These are phyloP conservation scores for Chalciporus piperatus DNA, from an alignment of 768 basidiomycete species.

Conservation along the genomic window DNA sequence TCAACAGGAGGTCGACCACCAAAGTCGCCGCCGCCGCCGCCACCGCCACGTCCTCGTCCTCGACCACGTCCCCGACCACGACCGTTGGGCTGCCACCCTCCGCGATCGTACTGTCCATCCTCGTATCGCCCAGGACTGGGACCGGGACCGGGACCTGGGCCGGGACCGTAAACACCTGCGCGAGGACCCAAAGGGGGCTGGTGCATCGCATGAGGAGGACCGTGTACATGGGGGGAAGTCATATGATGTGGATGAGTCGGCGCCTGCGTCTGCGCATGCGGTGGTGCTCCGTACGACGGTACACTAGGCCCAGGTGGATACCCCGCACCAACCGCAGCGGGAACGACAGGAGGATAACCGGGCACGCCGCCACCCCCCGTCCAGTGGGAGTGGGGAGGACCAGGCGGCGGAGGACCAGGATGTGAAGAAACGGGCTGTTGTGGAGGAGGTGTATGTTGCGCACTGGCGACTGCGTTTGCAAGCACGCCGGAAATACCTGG, in stretches of 20 bases:
- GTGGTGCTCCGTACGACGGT: constrained; percentile 12
- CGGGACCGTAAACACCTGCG: constrained; percentile 25
- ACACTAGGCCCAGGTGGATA: not conserved
- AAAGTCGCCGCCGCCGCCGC: constrained; percentile 18
- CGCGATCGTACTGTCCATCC: constrained; percentile 28
- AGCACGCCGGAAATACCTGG: constrained; percentile 30
- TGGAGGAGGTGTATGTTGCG: constrained; percentile 7
- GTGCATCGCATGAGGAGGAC: constrained; percentile 12
- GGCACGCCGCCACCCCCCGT: constrained; percentile 22
- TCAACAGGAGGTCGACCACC: constrained; percentile 47
- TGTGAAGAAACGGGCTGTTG: not conserved
- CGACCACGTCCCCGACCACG: constrained; percentile 34
- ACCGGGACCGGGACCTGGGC: constrained; percentile 18
- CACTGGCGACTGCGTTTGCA: constrained; percentile 24
- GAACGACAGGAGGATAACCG: constrained; percentile 9
- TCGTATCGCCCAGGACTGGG: constrained; percentile 28
- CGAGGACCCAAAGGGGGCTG: constrained; percentile 28
- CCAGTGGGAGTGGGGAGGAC: constrained; percentile 22
- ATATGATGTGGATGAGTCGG: constrained; percentile 23
- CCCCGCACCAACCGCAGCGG: not conserved
- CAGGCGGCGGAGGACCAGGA: constrained; percentile 12
- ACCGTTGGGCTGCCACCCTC: constrained; percentile 30
- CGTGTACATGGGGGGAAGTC: constrained; percentile 15
- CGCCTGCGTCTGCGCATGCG: constrained; percentile 18
- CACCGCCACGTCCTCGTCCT: constrained; percentile 22